A percentile compares a stretch with the other conserved stretches of the same genome.
Evolutionary conservation across 176 grass and related monocot genomes (phyloP).

Genomic region (Eleusine indica): DNA sequence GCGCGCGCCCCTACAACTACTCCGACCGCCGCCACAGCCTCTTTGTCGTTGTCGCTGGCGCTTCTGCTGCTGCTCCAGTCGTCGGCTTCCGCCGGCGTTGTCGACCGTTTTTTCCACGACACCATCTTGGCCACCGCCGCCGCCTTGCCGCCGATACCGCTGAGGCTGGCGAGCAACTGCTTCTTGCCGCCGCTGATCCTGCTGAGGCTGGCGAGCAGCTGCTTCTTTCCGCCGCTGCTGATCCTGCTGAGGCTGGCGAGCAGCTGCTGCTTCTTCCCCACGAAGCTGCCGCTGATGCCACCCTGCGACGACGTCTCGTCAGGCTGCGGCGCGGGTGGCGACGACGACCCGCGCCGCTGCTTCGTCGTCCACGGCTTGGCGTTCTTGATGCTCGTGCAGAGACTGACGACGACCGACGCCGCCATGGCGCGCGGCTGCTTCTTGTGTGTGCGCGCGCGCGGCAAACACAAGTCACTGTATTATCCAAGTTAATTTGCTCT

Average conservation of each 20-base stretch:
- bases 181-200: slow-evolving; percentile 29
- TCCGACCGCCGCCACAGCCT: not conserved
- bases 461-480: not conserved
- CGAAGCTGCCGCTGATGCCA: not conserved
- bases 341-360: not conserved
- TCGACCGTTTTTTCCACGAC: slow-evolving; percentile 33
- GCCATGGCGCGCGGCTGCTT: not conserved
- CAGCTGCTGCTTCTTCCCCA: slow-evolving; percentile 11
- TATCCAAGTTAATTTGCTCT: no score
- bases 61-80: not conserved
- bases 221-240: slow-evolving; percentile 25
- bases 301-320: not conserved
- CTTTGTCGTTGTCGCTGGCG: not conserved
- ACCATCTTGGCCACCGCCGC: slow-evolving; percentile 46
- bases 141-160: slow-evolving; percentile 52
- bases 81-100: not conserved
- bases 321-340: slow-evolving; percentile 19
- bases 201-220: slow-evolving; percentile 35
- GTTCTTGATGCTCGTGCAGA: slow-evolving; percentile 52
- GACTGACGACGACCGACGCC: slow-evolving; percentile 30
- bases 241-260: slow-evolving; percentile 42
- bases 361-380: slow-evolving; percentile 18
- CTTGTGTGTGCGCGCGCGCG: not conserved
- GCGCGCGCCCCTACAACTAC: not conserved
- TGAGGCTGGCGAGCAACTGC: slow-evolving; percentile 11